Base-by-base conservation (phyloP, 1,284 basidiomycete genomes). In the Kwoniella shivajii region DNA sequence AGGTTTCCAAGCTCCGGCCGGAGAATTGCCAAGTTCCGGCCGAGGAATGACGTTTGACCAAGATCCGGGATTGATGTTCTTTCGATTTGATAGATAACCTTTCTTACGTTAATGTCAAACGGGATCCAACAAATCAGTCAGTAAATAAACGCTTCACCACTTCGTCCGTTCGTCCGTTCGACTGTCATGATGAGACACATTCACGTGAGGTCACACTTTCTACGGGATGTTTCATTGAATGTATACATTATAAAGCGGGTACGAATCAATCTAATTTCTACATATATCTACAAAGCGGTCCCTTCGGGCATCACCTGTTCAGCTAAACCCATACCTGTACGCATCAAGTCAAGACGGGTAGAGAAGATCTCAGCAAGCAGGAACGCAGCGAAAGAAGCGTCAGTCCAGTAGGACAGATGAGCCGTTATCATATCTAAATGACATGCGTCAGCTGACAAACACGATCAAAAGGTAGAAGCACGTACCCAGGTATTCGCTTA, bases 341-440 rank as follows among this genome's bases (percentile, higher is more conserved):
- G 50, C 42, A 76, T 56, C 44, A 73, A 57, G 48, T 76, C 76
- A 39, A 72, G 39, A 11, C 66, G 54, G 0, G 67, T 74, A 4
- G 75, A 74, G 50, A 73, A 79, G 3, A 72, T 76, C 62, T 79
- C 78, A 24, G 68, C 64, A 11, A 76, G 59, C 20, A 79, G 51
- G 59, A 78, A 79, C 2, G 77, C 75, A 2, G 73, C 73, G 50
- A 79, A 79, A 22, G 68, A 69, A 6, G 66, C 51, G 50, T 73
- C 72, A 0, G 65, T 65, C 77, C 78, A 79, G 56, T 79, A 79
- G 22, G 65, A 68, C 16, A 71, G 67, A 51, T 78, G 76, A 2
- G 74, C 68, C 1, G 74, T 75, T 31, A 76, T 67, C 71, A 75
- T 77, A 49, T 74, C 74, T 70, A 49, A 16, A 6, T 9, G 26